Base-by-base conservation (phyloP, 2,329 filamentous ascomycete genomes). In the Coniochaeta sp. region DNA sequence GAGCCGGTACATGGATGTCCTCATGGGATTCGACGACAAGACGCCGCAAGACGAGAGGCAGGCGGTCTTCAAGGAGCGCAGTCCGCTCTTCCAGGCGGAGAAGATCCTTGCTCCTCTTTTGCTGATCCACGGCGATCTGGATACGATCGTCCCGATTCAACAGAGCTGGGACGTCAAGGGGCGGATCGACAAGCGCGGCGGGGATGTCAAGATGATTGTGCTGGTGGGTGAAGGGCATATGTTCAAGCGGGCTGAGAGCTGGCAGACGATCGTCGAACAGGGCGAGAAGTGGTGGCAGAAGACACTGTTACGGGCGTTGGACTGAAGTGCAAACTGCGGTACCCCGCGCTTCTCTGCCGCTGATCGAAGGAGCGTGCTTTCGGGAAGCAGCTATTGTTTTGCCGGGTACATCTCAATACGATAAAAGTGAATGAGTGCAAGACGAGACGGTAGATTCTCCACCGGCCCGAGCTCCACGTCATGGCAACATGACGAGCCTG, bases 91-190 rank as follows among this genome's bases (percentile, higher is more conserved):
- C 54, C 74, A 79, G 58, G 80, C 77, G 0, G 71, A 76, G n/a
- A 72, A 74, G 58, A 81, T 84, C 59, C 71, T 70, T 43, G 71
- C 77, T 1, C 81, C 82, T 0, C 66, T 87, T 24, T 68, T 86
- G 38, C 69, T 88, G n/a, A 64, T 87, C 6, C 81, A 86, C 24
- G 85, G 84, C 0, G 75, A 74, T 1, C 71, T 71, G 4, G 85
- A 88, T 64, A 79, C 77, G 44, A 77, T 87, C 1, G 85, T 87
- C 17, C 84, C 84, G 0, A 68, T 81, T n/a, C 74, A 77, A 17
- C 85, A 88, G 67, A 81, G 81, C 2, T 71, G 76, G 34, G 75
- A 80, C 58, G 82, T 88, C 68, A 76, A 79, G 11, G 69, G 71
- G 44, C 74, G 74, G n/a, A 72, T 84, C 24, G 68, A 69, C 58